A percentile compares a stretch with the other conserved stretches of the same genome.
Conservation (phyloP, 495 filamentous ascomycete species). For the Hypoxylon subgilvum region DNA sequence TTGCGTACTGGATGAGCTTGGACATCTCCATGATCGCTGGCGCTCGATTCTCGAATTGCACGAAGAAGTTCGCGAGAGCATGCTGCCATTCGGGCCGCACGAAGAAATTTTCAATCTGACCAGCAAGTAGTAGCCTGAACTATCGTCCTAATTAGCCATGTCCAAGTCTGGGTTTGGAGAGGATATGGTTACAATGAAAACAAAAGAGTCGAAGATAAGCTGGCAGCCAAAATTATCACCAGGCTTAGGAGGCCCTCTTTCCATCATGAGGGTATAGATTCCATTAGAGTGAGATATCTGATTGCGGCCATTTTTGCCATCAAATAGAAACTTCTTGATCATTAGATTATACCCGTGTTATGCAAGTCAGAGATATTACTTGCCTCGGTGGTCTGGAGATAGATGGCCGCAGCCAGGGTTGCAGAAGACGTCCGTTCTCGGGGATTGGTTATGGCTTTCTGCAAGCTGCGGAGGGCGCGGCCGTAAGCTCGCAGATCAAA, state of each 20-base stretch:
- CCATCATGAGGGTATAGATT: slow-evolving; percentile 19
- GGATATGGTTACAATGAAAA: slow-evolving; percentile 9
- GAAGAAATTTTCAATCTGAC: slow-evolving; percentile 21
- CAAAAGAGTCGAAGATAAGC: slow-evolving; percentile 20
- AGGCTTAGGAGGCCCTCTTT: slow-evolving; percentile 12
- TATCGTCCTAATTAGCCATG: slow-evolving; percentile 4
- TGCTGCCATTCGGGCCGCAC: slow-evolving; percentile 6
- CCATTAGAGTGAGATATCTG: slow-evolving; percentile 25
- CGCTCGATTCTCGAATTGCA: not conserved
- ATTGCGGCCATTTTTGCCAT: slow-evolving; percentile 7
- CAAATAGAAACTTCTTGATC: slow-evolving; percentile 9
- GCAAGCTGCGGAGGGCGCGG: slow-evolving; percentile 20
- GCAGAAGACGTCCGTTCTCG: slow-evolving; percentile 12
- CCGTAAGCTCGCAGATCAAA: slow-evolving; percentile 22
- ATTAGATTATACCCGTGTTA: not conserved
- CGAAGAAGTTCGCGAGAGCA: slow-evolving; percentile 7
- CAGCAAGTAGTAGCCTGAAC: slow-evolving; percentile 5
- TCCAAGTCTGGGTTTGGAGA: too few species aligned
- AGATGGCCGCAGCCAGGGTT: slow-evolving; percentile 22
- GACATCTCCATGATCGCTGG: slow-evolving; percentile 16
- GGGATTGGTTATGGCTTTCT: slow-evolving; percentile 19
- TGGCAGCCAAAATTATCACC: slow-evolving; percentile 17
- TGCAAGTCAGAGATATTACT: not conserved
- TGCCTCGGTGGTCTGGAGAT: slow-evolving; percentile 21
- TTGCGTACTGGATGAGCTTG: slow-evolving; percentile 6